These are phyloP conservation scores for Trypethelium eluteriae DNA, from an alignment of 495 filamentous ascomycete species.

Conservation along the genomic window DNA sequence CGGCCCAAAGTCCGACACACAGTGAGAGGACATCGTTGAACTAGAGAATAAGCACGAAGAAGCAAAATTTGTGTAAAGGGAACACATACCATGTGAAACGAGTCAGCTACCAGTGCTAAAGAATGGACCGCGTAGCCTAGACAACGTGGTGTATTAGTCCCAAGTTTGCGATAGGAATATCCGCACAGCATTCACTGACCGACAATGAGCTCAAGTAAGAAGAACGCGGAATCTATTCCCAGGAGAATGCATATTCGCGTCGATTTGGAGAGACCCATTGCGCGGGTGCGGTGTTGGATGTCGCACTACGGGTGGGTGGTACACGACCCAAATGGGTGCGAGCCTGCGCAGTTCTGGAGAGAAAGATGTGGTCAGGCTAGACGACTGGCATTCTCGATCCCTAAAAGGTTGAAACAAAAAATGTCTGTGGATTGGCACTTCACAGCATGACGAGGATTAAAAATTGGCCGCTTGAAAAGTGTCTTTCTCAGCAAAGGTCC, in stretches of 20 bases:
- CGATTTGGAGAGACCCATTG: slow-evolving; percentile 87
- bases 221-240: slow-evolving; percentile 81
- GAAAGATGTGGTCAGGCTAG: no score
- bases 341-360: neutral
- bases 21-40: slow-evolving; percentile 95
- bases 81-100: slow-evolving; percentile 85
- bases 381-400: no score
- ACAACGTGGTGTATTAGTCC: neutral
- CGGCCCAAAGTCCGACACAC: slow-evolving; percentile 88
- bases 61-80: neutral
- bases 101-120: slow-evolving; percentile 87
- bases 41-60: slow-evolving; percentile 33
- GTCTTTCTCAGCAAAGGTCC: neutral
- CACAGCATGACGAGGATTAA: neutral
- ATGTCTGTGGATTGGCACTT: no score
- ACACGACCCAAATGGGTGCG: neutral
- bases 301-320: neutral
- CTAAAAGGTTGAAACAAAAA: no score
- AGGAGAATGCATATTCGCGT: slow-evolving; percentile 88
- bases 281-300: neutral
- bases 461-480: neutral
- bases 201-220: slow-evolving; percentile 75
- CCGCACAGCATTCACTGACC: slow-evolving; percentile 40
- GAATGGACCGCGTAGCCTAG: slow-evolving; percentile 75
- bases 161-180: slow-evolving; percentile 17